Conservation (phyloP, 345 rosid species). For the Arabis alpina region DNA sequence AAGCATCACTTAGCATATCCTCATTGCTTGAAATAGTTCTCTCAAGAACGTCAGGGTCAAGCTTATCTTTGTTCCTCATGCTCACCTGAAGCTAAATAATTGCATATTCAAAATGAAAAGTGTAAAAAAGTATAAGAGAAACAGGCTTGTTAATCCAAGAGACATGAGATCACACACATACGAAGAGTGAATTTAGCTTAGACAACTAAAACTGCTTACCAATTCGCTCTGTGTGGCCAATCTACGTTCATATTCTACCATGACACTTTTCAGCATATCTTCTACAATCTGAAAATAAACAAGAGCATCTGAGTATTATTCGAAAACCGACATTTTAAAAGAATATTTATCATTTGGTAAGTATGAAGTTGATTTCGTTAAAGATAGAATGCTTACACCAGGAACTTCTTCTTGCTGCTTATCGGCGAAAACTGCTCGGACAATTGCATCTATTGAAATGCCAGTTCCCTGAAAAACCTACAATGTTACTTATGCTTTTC, state of each 20-base stretch:
- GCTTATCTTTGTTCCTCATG: conserved; percentile 7
- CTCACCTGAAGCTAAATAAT: conserved; percentile 14
- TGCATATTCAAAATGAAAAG: conserved; percentile 18
- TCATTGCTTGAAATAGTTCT: conserved; percentile 24
- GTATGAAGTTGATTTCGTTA: neutral
- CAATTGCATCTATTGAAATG: conserved; percentile 58
- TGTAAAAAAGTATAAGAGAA: neutral
- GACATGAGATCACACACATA: neutral
- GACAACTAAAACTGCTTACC: conserved; percentile 51
- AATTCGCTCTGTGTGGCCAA: conserved; percentile 57
- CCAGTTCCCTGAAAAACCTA: conserved; percentile 47
- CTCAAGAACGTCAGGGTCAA: neutral
- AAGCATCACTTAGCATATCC: conserved; percentile 26
- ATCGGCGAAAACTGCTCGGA: conserved; percentile 67
- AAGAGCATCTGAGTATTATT: conserved; percentile 23
- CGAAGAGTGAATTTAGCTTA: neutral
- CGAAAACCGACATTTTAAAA: conserved; percentile 1
- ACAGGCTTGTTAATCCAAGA: conserved; percentile 13
- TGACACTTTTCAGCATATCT: conserved; percentile 72
- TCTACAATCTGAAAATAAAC: conserved; percentile 68
- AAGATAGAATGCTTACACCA: conserved; percentile 48
- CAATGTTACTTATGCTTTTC: neutral
- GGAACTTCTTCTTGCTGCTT: conserved; percentile 81
- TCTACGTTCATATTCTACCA: conserved; percentile 77
- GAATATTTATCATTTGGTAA: conserved; percentile 5